A percentile compares a stretch with the other conserved stretches of the same genome.
Conservation (phyloP, 495 filamentous ascomycete genomes). For the Chaetomium cochliodes region DNA sequence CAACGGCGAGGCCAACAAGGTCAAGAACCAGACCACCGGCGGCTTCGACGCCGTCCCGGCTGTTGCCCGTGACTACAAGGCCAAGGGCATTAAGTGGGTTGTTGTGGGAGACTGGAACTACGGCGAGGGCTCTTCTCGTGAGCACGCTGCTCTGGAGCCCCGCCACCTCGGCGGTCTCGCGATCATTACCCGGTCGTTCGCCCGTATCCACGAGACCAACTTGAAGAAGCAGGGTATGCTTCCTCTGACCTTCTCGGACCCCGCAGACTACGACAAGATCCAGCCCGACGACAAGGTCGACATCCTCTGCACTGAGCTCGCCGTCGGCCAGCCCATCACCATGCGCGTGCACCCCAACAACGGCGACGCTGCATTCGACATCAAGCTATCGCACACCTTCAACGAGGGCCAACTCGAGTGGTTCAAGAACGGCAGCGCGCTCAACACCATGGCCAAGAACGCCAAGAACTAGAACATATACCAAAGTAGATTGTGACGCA, state of each 20-base stretch:
- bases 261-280: constrained; percentile 97
- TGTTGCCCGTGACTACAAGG: constrained; percentile 97
- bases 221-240: constrained; percentile 99
- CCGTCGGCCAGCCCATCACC: constrained; percentile 90
- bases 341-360: constrained; percentile 87
- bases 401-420: constrained; percentile 95
- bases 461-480: constrained; percentile 31
- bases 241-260: constrained; percentile 89
- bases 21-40: constrained; percentile 85
- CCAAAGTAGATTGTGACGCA: constrained; percentile 25
- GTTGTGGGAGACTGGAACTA: constrained; percentile 99
- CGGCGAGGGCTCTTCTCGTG: constrained; percentile 94
- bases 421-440: constrained; percentile 94
- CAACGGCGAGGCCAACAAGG: constrained; percentile 97
- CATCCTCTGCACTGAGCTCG: constrained; percentile 84
- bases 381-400: constrained; percentile 90
- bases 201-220: constrained; percentile 99
- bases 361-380: constrained; percentile 67
- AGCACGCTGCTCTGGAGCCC: constrained; percentile 97
- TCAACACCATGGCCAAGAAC: constrained; percentile 96
- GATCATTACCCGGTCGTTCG: constrained; percentile 94
- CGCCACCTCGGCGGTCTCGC: constrained; percentile 95
- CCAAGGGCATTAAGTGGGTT: constrained; percentile 92
- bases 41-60: constrained; percentile 86
- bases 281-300: constrained; percentile 89